Base-by-base conservation (phyloP, 78 protist species). In the Protostelium mycophagum region DNA sequence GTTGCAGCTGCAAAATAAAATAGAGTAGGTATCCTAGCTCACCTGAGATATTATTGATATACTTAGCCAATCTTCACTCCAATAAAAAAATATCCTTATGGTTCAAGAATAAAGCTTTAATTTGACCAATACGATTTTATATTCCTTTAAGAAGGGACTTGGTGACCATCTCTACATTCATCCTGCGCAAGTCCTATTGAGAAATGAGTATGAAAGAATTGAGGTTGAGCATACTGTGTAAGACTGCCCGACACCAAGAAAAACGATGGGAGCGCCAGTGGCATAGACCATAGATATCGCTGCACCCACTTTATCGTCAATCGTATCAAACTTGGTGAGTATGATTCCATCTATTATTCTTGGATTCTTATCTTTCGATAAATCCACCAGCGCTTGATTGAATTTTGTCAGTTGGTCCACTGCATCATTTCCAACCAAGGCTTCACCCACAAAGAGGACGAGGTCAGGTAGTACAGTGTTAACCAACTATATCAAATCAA, bases 271-370 rank as follows among this genome's bases (percentile, higher is more conserved):
- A 90, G 94, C 95, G 16, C 97, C 97, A 0, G 99, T 97, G 28
- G 95, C 83, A 89, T 98, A 98, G 38, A 98, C 98, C 99, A 99
- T 97, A 10, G 99, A 96, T 35, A 99, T 86, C 0, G 99, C 99
- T 0, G 99, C 99, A 5, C 99, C 99, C 35, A 99, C 99, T 97
- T 99, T 99, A 90, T 99, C 99, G 87, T 99, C 99, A 87, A 99
- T 97, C 31, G 99, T 98, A 90, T 99, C 99, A 63, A 99, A 99
- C 94, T 99, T 99, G 38, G 99, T 98, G 73, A 99, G 95, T 0
- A 99, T 38, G 88, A 99, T 97, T 37, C 99, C 99, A 88, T 99
- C 99, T 34, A 99, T 97, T 1, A 94, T 91, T 28, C 98, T 94
- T 29, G 96, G 93, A 1, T 86, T 51, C 1, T 86, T 83, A 23